These are phyloP conservation scores for Golubevia sp. DNA, from an alignment of 1,284 basidiomycete genomes.

Conservation along the genomic window DNA sequence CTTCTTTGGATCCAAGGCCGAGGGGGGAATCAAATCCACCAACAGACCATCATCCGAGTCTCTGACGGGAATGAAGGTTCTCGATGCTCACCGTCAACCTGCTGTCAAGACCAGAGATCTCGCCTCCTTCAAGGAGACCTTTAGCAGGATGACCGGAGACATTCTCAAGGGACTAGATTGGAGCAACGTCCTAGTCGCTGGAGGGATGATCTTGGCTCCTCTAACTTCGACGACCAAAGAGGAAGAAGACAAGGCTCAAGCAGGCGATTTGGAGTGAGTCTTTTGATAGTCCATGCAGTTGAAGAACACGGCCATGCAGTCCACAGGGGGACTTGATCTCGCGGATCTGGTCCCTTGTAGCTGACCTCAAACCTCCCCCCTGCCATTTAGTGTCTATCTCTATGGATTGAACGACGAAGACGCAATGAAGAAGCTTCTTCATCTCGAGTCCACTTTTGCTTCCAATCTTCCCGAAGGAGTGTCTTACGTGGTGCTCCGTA, in stretches of 20 bases:
- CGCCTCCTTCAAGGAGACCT: background rate
- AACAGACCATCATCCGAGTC: slow-evolving; percentile 3
- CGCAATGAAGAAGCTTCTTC: slow-evolving; percentile 3
- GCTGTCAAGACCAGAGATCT: background rate
- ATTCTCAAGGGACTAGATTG: slow-evolving; percentile 7
- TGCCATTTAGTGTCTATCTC: slow-evolving; percentile 6
- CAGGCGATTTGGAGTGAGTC: slow-evolving; percentile 6
- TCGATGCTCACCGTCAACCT: slow-evolving; percentile 5
- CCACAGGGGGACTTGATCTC: background rate
- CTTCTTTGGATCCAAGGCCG: background rate
- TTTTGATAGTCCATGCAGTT: too few species aligned
- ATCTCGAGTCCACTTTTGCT: slow-evolving; percentile 3
- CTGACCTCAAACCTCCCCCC: background rate
- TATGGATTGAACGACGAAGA: slow-evolving; percentile 1
- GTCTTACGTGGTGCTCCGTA: background rate
- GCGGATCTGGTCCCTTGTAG: background rate
- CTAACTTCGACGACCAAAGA: slow-evolving; percentile 4
- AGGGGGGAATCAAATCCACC: background rate
- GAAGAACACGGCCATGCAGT: too few species aligned
- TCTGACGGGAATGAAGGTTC: slow-evolving; percentile 1
- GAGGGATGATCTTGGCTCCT: slow-evolving; percentile 5
- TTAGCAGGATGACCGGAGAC: slow-evolving; percentile 1
- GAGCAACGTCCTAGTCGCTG: slow-evolving; percentile 5
- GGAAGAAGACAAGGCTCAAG: background rate
- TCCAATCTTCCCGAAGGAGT: background rate